phyloP scores from a whole-genome alignment of 352 stramenopile genomes.

The Blastocystis sp. region DNA sequence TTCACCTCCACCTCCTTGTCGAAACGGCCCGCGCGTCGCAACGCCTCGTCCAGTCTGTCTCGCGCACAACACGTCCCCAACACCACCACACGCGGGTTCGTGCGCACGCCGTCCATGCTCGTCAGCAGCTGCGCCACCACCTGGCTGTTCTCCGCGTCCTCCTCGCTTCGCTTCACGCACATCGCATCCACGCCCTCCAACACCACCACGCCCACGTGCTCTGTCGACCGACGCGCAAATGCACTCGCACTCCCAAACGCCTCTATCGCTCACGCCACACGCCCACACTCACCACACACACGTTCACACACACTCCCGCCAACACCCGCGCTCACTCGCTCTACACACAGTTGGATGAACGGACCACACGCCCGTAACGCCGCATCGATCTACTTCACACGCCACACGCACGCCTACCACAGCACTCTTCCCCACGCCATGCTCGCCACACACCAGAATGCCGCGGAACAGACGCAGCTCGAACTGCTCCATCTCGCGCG shows the following conservation, averaged over 20 bases:
- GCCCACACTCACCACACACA: not conserved
- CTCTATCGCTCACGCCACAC: not conserved
- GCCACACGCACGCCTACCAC: not conserved
- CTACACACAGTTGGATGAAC: conserved; percentile 2
- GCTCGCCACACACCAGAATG: conserved; percentile 42
- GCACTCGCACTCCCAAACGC: not conserved
- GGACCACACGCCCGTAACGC: conserved; percentile 11
- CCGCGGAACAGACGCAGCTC: conserved; percentile 22
- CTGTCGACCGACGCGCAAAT: conserved; percentile 75
- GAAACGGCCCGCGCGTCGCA: conserved; percentile 89
- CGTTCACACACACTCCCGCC: too few relatives aligned
- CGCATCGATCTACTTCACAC: conserved; percentile 3
- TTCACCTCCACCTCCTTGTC: conserved; percentile 92
- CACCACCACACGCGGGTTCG: conserved; percentile 85
- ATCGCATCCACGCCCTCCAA: conserved; percentile 93
- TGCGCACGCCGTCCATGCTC: conserved; percentile 86
- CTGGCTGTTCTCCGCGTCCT: conserved; percentile 71
- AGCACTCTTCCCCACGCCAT: conserved; percentile 19
- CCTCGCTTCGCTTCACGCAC: conserved; percentile 83
- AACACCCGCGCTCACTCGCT: not conserved
- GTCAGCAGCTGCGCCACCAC: conserved; percentile 91
- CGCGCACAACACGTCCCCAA: conserved; percentile 88
- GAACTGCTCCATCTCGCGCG: not conserved
- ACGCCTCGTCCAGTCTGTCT: conserved; percentile 88
- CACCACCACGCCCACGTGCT: conserved; percentile 87